Conservation (phyloP, 495 filamentous ascomycete genomes). For the Penicillium lividum region DNA sequence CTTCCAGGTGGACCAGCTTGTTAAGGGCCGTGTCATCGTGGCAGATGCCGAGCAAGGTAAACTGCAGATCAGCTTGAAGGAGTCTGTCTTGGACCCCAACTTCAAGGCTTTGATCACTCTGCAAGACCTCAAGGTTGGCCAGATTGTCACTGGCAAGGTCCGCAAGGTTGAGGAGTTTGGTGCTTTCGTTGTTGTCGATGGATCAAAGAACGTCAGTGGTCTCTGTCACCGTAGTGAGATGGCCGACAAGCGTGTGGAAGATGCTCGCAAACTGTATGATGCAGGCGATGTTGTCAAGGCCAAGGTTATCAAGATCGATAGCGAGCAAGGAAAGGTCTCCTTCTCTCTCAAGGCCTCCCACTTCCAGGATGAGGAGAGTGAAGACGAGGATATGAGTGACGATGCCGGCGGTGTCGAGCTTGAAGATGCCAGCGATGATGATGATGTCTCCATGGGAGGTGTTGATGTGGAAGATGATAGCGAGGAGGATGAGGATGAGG, state of each 20-base stretch:
- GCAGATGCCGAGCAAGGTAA: conserved; percentile 65
- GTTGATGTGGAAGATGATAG: conserved; percentile 49
- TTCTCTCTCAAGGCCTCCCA: conserved; percentile 93
- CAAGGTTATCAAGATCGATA: conserved; percentile 76
- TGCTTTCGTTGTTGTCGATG: conserved; percentile 88
- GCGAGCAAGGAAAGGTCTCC: conserved; percentile 69
- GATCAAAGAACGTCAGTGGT: conserved; percentile 81
- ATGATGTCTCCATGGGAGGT: conserved; percentile 45
- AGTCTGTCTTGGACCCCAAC: conserved; percentile 76
- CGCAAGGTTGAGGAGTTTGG: conserved; percentile 93
- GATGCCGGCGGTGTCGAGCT: conserved; percentile 49
- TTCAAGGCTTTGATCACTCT: conserved; percentile 70
- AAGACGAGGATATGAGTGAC: conserved; percentile 49
- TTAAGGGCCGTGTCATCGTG: conserved; percentile 78
- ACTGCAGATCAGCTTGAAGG: conserved; percentile 82
- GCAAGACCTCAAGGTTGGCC: conserved; percentile 72
- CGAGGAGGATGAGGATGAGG: conserved; percentile 31
- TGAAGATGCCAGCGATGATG: conserved; percentile 47
- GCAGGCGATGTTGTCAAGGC: conserved; percentile 92
- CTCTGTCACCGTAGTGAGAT: conserved; percentile 90
- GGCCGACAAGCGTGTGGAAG: conserved; percentile 73
- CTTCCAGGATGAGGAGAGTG: conserved; percentile 65
- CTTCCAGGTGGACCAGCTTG: conserved; percentile 82
- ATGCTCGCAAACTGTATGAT: conserved; percentile 80
- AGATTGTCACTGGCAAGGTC: conserved; percentile 82